Evolutionary conservation across 2,329 filamentous ascomycete genomes (phyloP).

Genomic region (Aureobasidium sp.): DNA sequence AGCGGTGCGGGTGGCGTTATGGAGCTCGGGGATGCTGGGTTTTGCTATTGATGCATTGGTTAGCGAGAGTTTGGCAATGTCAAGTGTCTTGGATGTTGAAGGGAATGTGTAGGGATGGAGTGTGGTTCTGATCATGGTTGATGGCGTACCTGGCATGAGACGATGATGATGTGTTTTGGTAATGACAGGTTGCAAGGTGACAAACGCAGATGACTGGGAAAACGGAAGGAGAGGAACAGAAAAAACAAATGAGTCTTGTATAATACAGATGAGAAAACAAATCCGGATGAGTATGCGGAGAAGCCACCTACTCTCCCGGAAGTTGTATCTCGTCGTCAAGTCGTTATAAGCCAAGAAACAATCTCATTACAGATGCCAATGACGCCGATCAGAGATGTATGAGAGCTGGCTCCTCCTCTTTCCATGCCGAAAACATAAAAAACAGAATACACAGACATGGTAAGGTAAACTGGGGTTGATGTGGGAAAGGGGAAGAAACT

Average conservation of each 20-base stretch:
- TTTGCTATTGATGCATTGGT: background rate
- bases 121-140: conserved; percentile 5
- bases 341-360: conserved; percentile 16
- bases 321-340: background rate
- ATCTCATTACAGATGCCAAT: conserved; percentile 6
- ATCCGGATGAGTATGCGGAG: background rate
- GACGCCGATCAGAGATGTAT: conserved; percentile 2
- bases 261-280: conserved; percentile 6
- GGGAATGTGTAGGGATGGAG: background rate
- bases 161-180: background rate
- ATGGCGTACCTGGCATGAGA: conserved; percentile 5
- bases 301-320: background rate
- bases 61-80: background rate
- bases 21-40: conserved; percentile 8
- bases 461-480: background rate
- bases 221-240: background rate
- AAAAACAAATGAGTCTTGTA: conserved; percentile 9
- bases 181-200: background rate
- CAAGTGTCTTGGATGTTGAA: too few species aligned
- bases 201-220: background rate
- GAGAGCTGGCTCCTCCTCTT: conserved; percentile 4
- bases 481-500: background rate
- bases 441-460: conserved; percentile 4
- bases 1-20: conserved; percentile 52
- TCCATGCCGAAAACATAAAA: conserved; percentile 9